These are phyloP conservation scores for Citrus glauca DNA, from an alignment of 345 rosid genomes.

Conservation along the genomic window DNA sequence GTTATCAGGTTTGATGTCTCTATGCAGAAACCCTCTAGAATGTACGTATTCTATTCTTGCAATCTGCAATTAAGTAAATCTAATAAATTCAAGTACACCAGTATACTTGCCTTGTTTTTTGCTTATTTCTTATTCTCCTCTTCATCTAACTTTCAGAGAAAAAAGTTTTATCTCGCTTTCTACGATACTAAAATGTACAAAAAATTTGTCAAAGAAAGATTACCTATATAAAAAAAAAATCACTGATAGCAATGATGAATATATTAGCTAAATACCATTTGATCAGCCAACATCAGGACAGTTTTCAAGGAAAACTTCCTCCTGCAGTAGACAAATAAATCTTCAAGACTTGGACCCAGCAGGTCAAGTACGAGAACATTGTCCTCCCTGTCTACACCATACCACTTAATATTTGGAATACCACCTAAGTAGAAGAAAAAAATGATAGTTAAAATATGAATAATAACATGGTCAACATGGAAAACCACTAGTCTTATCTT, in stretches of 20 bases:
- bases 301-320: constrained; percentile 65
- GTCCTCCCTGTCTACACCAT: constrained; percentile 50
- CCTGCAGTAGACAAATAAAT: constrained; percentile 62
- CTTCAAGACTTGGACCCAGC: constrained; percentile 70
- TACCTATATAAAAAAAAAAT: background rate
- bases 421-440: constrained; percentile 36
- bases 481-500: constrained; percentile 1
- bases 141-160: background rate
- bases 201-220: background rate
- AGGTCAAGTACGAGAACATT: constrained; percentile 50
- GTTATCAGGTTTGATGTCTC: constrained; percentile 80
- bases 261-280: constrained; percentile 39
- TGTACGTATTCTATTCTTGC: constrained; percentile 64
- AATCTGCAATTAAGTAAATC: constrained; percentile 32
- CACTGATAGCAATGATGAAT: background rate
- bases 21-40: constrained; percentile 64
- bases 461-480: background rate
- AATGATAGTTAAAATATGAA: background rate
- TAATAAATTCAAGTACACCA: background rate
- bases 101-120: background rate
- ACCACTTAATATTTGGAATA: constrained; percentile 47
- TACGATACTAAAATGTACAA: background rate
- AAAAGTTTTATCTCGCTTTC: background rate
- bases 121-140: background rate
- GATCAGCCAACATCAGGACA: constrained; percentile 63